A percentile compares a stretch with the other conserved stretches of the same genome.
Conservation (phyloP, 2,329 filamentous ascomycete species). For the Fusarium foetens region DNA sequence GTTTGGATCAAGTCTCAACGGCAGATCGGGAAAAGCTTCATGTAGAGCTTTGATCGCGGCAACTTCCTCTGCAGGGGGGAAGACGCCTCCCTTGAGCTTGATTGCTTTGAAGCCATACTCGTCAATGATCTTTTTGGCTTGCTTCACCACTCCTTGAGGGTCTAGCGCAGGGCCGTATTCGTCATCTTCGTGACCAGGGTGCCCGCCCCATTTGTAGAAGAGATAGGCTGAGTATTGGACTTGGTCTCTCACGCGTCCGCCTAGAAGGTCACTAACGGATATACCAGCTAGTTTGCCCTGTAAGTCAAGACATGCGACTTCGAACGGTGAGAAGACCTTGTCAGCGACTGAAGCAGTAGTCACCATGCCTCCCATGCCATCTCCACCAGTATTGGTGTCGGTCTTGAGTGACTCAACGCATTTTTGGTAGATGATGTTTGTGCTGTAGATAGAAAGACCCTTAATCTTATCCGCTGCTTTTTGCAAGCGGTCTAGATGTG, state of each 20-base stretch:
- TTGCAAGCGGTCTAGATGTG: slow-evolving; percentile 50
- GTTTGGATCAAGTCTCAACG: slow-evolving; percentile 52
- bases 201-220: slow-evolving; percentile 57
- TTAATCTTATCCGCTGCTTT: slow-evolving; percentile 47
- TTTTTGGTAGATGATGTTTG: slow-evolving; percentile 84
- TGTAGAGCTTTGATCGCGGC: slow-evolving; percentile 52
- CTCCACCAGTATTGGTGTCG: slow-evolving; percentile 56
- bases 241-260: slow-evolving; percentile 52
- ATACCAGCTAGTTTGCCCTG: slow-evolving; percentile 54
- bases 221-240: slow-evolving; percentile 57
- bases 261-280: slow-evolving; percentile 53
- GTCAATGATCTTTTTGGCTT: slow-evolving; percentile 52
- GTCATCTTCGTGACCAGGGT: slow-evolving; percentile 52
- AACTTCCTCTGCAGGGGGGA: slow-evolving; percentile 53
- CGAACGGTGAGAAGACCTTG: slow-evolving; percentile 56
- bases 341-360: slow-evolving; percentile 54
- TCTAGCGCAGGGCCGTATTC: slow-evolving; percentile 54
- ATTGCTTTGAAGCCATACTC: slow-evolving; percentile 57
- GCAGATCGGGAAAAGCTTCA: slow-evolving; percentile 50
- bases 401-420: slow-evolving; percentile 79
- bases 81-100: slow-evolving; percentile 57
- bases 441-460: slow-evolving; percentile 61
- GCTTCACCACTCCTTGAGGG: slow-evolving; percentile 48
- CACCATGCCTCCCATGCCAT: slow-evolving; percentile 67
- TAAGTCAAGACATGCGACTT: slow-evolving; percentile 55